A percentile compares a stretch with the other conserved stretches of the same genome.
phyloP scores from a whole-genome alignment of 1,139 yeast species.

The Scheffersomyces titani region DNA sequence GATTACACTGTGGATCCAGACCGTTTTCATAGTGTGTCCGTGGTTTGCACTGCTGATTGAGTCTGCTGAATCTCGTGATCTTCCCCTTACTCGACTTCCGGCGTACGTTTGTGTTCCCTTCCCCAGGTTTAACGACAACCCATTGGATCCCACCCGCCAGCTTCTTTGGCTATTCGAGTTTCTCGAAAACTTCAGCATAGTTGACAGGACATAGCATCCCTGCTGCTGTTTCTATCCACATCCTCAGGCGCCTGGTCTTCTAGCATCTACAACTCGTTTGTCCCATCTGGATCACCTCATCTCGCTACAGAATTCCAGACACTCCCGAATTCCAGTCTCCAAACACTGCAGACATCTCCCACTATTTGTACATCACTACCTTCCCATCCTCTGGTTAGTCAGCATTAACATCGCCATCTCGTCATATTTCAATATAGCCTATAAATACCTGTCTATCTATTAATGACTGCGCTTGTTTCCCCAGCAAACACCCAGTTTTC shows the following conservation, averaged over 20 bases:
- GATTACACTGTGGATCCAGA: not conserved
- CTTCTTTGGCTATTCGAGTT: not conserved
- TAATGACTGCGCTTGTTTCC: not conserved
- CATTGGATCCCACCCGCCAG: no score
- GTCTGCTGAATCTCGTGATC: not conserved
- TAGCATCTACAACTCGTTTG: not conserved
- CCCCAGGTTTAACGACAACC: not conserved
- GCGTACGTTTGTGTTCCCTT: not conserved
- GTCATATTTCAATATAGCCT: not conserved
- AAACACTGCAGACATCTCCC: not conserved
- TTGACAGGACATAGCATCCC: no score
- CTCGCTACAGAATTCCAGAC: not conserved
- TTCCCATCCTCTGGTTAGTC: not conserved
- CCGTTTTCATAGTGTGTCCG: not conserved
- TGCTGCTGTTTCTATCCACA: not conserved
- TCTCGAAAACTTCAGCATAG: not conserved
- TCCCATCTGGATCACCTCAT: not conserved
- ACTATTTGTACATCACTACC: not conserved
- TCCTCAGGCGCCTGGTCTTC: not conserved
- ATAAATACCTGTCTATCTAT: not conserved
- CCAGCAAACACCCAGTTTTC: conserved; percentile 17
- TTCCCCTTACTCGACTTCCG: not conserved
- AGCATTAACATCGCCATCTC: not conserved
- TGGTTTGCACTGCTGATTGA: not conserved
- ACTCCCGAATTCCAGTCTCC: not conserved